Evolutionary conservation across 495 filamentous ascomycete species (phyloP).

Genomic region (Aspergillus indologenus): DNA sequence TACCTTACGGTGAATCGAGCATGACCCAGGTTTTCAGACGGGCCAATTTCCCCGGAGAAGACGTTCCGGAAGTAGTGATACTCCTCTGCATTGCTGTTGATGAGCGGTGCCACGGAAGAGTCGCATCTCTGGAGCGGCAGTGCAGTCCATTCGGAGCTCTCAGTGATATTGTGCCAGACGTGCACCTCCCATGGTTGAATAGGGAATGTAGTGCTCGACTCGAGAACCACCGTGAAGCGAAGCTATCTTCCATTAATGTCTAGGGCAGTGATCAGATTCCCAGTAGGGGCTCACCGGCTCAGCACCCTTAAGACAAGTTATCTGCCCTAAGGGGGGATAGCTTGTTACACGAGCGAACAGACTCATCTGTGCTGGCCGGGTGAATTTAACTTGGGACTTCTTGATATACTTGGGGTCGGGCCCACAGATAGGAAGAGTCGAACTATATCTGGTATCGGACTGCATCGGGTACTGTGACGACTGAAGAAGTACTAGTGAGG

Average conservation of each 20-base stretch:
- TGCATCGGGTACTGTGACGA: constrained; percentile 23
- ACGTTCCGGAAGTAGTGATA: constrained; percentile 37
- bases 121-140: constrained; percentile 30
- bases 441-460: constrained; percentile 15
- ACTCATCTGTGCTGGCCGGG: constrained; percentile 44
- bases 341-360: constrained; percentile 53
- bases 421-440: constrained; percentile 27
- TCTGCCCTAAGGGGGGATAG: constrained; percentile 67
- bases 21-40: constrained; percentile 33
- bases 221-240: constrained; percentile 67
- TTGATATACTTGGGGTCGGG: constrained; percentile 5
- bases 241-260: constrained; percentile 32
- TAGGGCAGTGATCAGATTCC: not conserved
- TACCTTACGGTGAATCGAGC: constrained; percentile 76
- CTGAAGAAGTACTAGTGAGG: not conserved
- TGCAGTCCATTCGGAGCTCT: constrained; percentile 33
- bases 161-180: constrained; percentile 68
- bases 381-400: constrained; percentile 30
- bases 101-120: constrained; percentile 26
- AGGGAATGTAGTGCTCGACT: constrained; percentile 54
- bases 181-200: constrained; percentile 66
- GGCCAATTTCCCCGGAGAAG: constrained; percentile 29
- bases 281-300: constrained; percentile 28
- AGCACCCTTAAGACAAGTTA: constrained; percentile 46
- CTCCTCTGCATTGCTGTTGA: constrained; percentile 26